These are phyloP conservation scores for Serendipita vermifera DNA, from an alignment of 768 basidiomycete genomes.

Conservation along the genomic window DNA sequence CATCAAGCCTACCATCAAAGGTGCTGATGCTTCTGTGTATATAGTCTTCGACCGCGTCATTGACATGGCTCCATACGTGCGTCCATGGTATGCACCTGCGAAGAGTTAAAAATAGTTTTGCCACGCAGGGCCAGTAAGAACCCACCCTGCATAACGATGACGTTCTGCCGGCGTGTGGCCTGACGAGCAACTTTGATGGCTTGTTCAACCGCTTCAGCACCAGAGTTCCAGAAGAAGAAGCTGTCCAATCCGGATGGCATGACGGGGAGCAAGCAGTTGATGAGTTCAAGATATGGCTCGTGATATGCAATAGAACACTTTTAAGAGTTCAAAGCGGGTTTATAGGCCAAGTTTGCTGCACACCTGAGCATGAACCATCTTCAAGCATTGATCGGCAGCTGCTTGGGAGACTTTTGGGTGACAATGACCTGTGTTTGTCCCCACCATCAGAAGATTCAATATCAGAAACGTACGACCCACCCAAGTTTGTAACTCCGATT, in stretches of 20 bases:
- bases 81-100: constrained; percentile 72
- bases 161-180: constrained; percentile 69
- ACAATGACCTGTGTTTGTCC: constrained; percentile 50
- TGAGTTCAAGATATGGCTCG: constrained; percentile 73
- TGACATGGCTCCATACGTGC: constrained; percentile 87
- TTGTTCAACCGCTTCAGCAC: constrained; percentile 85
- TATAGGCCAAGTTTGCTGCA: constrained; percentile 9
- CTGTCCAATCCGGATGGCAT: constrained; percentile 90
- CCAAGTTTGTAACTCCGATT: constrained; percentile 77
- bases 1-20: constrained; percentile 55
- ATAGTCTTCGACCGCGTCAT: constrained; percentile 90
- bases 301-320: constrained; percentile 86
- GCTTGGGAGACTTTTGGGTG: constrained; percentile 78
- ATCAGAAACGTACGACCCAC: constrained; percentile 27
- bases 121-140: background rate
- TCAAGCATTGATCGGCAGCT: constrained; percentile 78
- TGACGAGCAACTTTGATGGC: constrained; percentile 75
- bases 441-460: background rate
- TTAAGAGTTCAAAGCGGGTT: background rate
- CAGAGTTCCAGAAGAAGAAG: constrained; percentile 97
- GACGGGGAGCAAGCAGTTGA: constrained; percentile 68
- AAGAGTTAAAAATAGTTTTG: background rate
- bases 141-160: constrained; percentile 80
- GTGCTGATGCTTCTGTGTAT: constrained; percentile 65
- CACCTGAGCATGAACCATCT: constrained; percentile 68